Evolutionary conservation across 176 grass and related monocot species (phyloP).

Genomic region (Triticum aestivum): DNA sequence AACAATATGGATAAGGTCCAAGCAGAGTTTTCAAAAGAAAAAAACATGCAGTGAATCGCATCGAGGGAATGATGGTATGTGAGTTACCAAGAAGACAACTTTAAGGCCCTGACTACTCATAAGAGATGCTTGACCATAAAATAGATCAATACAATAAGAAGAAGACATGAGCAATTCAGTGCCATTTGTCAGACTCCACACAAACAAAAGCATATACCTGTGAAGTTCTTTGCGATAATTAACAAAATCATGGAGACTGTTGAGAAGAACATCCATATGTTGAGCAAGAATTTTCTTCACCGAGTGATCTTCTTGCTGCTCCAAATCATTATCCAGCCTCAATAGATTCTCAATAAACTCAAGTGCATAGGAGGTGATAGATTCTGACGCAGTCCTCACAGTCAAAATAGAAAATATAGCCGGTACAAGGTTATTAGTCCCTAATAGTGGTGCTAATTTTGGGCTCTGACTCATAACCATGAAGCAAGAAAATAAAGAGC

Average conservation of each 20-base stretch:
- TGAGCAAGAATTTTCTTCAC: slow-evolving; percentile 61
- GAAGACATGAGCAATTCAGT: slow-evolving; percentile 1
- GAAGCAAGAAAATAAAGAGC: slow-evolving; percentile 89
- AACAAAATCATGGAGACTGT: slow-evolving; percentile 79
- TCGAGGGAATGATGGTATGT: slow-evolving; percentile 1
- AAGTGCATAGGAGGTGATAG: slow-evolving; percentile 70
- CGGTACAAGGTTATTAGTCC: slow-evolving; percentile 70
- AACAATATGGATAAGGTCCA: background rate
- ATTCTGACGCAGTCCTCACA: slow-evolving; percentile 75
- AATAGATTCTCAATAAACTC: slow-evolving; percentile 91
- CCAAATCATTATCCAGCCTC: slow-evolving; percentile 71
- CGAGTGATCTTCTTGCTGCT: slow-evolving; percentile 51
- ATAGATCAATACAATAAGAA: slow-evolving; percentile 30
- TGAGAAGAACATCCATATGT: slow-evolving; percentile 81
- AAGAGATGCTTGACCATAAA: slow-evolving; percentile 11
- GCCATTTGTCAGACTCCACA: slow-evolving; percentile 7
- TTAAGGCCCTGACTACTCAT: background rate
- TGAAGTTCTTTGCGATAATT: slow-evolving; percentile 66
- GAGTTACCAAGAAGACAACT: background rate
- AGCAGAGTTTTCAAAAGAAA: slow-evolving; percentile 14
- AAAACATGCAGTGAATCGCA: background rate
- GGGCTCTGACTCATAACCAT: slow-evolving; percentile 81
- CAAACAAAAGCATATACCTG: slow-evolving; percentile 46
- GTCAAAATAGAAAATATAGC: slow-evolving; percentile 88
- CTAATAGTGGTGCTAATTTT: slow-evolving; percentile 61